Evolutionary conservation across 192 early-diverging fungal species (phyloP), one percentile per base, ranked within the genome.

Genomic region (Dispira parvispora): DNA sequence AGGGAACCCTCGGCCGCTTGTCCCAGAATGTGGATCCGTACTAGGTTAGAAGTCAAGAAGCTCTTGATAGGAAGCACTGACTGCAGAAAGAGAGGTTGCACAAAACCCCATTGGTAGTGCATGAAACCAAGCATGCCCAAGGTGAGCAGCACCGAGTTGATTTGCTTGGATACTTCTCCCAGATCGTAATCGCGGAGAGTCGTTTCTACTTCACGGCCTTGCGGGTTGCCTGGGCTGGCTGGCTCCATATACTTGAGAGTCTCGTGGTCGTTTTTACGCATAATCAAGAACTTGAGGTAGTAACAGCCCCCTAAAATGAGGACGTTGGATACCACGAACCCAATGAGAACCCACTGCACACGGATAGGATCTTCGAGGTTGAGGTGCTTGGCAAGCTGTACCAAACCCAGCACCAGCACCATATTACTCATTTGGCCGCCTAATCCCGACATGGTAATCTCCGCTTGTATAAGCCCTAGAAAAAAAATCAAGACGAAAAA

Each of bases 81-180:
- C 75, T 97, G 94, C 66, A 94, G 77, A 18, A 94, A 72, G 45
- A 97, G 71, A 8, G 94, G 94, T 65, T 92, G 88, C 47, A 89
- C 78, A 62, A 91, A 92, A 26, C 84, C 84, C 65, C 83, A 92
- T 71, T 91, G 83, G 75, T 86, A 88, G 74, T 97, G 85, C 71
- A 94, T 78, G 46, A 88, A 79, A 21, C 70, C 69, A 61, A 96
- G 82, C 55, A 94, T 77, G 11, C 70, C 82, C 32, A 86, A 60
- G 14, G 85, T 84, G 13, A 87, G 78, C 42, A 84, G 55, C 8
- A 84, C 78, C 62, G 85, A 83, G 63, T 85, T 90, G 60, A 88
- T 64, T 21, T 76, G 63, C 70, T 88, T 85, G 56, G 79, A 73
- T 44, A 82, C 66, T 66, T 89, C 83, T 11, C 64, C 68, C 28